Base-by-base conservation (phyloP, 768 basidiomycete species). In the Tulasnella sp. region DNA sequence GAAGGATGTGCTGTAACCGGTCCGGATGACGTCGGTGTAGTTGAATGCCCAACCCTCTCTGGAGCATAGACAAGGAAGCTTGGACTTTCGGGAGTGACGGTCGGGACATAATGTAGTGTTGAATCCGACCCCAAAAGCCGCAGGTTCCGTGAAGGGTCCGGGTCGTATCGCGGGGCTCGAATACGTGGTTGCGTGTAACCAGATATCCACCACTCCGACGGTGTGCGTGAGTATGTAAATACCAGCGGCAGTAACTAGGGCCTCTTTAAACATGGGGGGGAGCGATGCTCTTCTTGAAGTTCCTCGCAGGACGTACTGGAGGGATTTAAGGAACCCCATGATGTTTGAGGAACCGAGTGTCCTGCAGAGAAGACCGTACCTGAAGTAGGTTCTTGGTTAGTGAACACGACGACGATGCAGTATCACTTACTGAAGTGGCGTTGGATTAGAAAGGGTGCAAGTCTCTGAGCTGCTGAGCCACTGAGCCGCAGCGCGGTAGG, bases 391-490 rank as follows among this genome's bases (percentile, higher is more conserved):
- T 75, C 1, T 42, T 16, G 40, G 40, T 42, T 11, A 42, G 24
- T 31, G 12, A 24, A 31, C 41, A 42, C 20, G 1, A 22, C 4
- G 44, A 44, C 3, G 14, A 16, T 31, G 12, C 5, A 4, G 24
- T 3, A 20, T 5, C 20, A 42, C 74, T 48, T 9, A 75, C 74
- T 75, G 74, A 42, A 48, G 40, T 18, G 74, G 74, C 16, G 74
- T 75, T 2, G 74, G 74, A 37, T 75, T 75, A 22, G 46, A 31
- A 22, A 11, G 22, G 28, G 74, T 48, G 5, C 20, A 20, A 28
- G 20, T 75, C 74, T 75, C 74, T 75, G 74, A 75, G 41, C 46
- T 75, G 46, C 34, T 42, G 20, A 75, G 74, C 74, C 74, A 75
- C 11, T 42, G 74, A 14, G 41, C 74, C 12, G 74, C 74, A 18